Evolutionary conservation across 1,139 yeast species (phyloP), one percentile per base, ranked within the genome.

Genomic region (Suhomyces panamericanus): DNA sequence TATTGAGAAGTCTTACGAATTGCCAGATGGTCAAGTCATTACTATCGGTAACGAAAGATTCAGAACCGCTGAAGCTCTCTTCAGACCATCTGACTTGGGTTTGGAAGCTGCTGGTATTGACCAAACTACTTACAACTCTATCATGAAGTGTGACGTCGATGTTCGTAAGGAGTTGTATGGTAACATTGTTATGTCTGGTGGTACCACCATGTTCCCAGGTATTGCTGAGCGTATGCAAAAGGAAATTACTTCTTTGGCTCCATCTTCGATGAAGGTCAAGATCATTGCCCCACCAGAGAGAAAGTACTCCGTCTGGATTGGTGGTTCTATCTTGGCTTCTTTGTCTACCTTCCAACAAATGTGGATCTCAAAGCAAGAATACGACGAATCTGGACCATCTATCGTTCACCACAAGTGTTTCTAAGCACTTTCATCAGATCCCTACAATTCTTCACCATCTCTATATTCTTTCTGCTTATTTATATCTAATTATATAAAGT

Each of bases 161-260:
- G 97, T 93, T 63, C 89, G 99, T 80, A 91, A 89, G 83, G 98
- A 93, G 75, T 85, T 93, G 75, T 93, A 93, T 81, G 95, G 96
- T 78, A 93, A 93, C 87, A 93, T 93, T 70, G 99, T 93, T 73
- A 85, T 91, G 95, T 91, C 98, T 62, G 99, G 99, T 85, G 99
- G 98, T 87, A 90, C 98, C 67, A 91, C 98, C 63, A 89, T 93
- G 98, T 91, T 90, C 96, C 97, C 97, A 77, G 98, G 98, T 83
- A 90, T 93, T 75, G 97, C 98, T 75, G 98, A 93, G 83, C 93
- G 99, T 85, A 90, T 93, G 96, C 98, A 93, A 84, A 93, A 91
- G 88, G 98, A 93, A 81, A 90, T 93, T 67, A 89, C 98, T 63
- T 96, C 97, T 65, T 86, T 93, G 80, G 98, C 98, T 70, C 98